phyloP scores from a whole-genome alignment of 805 yeast genomes.

The Priceomyces castillae region DNA sequence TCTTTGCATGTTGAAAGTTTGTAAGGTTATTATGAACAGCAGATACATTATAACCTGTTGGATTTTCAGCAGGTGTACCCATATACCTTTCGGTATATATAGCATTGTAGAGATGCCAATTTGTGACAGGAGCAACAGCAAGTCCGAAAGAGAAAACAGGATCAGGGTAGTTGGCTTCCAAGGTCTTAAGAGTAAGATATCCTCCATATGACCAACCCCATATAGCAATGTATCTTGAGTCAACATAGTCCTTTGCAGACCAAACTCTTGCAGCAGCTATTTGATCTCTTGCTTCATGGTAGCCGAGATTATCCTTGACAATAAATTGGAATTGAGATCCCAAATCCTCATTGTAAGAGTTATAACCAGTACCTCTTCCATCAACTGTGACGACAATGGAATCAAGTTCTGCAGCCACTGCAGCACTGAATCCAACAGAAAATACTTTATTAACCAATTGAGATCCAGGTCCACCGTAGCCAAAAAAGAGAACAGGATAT shows the following conservation, averaged over 20 bases:
- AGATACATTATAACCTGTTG: conserved; percentile 45
- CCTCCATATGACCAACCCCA: conserved; percentile 96
- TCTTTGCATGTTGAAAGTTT: conserved; percentile 46
- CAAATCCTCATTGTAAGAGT: conserved; percentile 53
- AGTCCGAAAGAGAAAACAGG: conserved; percentile 66
- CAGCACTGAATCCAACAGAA: conserved; percentile 63
- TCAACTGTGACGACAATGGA: conserved; percentile 93
- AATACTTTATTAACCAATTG: conserved; percentile 71
- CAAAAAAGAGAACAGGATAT: conserved; percentile 85
- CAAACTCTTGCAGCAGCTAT: conserved; percentile 78
- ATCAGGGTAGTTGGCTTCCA: conserved; percentile 62
- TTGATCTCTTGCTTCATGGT: conserved; percentile 82
- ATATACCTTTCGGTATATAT: conserved; percentile 78
- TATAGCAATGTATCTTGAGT: conserved; percentile 55
- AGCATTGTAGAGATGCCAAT: conserved; percentile 74
- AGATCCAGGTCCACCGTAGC: conserved; percentile 95
- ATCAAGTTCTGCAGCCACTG: conserved; percentile 71
- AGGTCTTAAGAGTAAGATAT: conserved; percentile 67
- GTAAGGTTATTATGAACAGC: conserved; percentile 40
- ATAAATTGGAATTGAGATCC: conserved; percentile 59
- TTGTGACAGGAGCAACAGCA: conserved; percentile 84
- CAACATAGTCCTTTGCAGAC: conserved; percentile 61
- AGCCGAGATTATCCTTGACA: conserved; percentile 81
- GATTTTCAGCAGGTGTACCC: conserved; percentile 52
- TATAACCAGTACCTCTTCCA: conserved; percentile 94